Evolutionary conservation across 306 rosid species (phyloP).

Genomic region (Corylus avellana): DNA sequence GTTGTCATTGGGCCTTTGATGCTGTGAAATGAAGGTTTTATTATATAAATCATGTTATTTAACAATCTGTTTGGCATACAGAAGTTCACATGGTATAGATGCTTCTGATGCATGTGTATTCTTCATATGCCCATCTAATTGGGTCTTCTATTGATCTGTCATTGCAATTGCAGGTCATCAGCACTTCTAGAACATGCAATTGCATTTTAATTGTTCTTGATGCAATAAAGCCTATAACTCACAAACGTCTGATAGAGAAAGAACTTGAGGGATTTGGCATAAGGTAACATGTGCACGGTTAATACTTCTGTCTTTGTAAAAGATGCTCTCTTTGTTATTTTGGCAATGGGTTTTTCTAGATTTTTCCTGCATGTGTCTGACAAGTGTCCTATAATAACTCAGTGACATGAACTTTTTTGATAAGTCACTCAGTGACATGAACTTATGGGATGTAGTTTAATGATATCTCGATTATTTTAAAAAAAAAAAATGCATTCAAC

Average conservation of each 20-base stretch:
- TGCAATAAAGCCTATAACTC: slow-evolving; percentile 98
- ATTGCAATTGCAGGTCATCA: slow-evolving; percentile 74
- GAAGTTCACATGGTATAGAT: slow-evolving; percentile 4
- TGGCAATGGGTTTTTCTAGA: not conserved
- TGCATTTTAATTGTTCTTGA: slow-evolving; percentile 95
- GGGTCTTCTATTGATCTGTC: slow-evolving; percentile 26
- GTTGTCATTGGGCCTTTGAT: not conserved
- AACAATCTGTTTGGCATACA: not conserved
- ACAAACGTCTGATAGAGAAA: slow-evolving; percentile 92
- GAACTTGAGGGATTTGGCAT: slow-evolving; percentile 99
- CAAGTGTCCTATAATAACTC: not conserved
- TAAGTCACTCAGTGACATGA: not conserved
- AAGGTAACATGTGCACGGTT: slow-evolving; percentile 51
- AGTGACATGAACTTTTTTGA: not conserved
- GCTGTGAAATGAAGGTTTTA: not conserved
- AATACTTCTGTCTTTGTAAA: slow-evolving; percentile 13
- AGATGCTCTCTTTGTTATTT: slow-evolving; percentile 14
- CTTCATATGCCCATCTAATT: slow-evolving; percentile 2
- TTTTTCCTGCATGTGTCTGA: not conserved
- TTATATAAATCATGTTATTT: not conserved
- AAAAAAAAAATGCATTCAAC: not conserved
- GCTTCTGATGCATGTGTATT: slow-evolving; percentile 14
- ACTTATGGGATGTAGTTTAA: not conserved
- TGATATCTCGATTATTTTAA: too few species aligned
- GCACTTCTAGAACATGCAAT: slow-evolving; percentile 99